Percentiles rank a stretch among this genome's conserved stretches.
Conservation (phyloP, 257 asterid genomes). For the Jasminum sambac region DNA sequence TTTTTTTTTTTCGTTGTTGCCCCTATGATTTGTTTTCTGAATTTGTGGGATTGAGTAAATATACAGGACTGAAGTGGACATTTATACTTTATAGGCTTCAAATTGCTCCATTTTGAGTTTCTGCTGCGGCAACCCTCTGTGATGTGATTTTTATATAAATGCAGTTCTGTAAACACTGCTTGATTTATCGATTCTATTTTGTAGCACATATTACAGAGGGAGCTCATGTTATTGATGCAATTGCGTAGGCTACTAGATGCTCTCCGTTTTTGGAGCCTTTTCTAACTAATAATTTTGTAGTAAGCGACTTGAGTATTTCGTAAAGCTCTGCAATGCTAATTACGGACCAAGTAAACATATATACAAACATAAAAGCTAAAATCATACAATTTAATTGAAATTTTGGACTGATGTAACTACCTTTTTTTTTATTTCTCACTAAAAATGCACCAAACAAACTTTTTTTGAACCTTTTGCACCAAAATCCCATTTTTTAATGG, state of each 20-base stretch:
- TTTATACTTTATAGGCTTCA: neutral
- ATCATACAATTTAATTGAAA: too few relatives aligned
- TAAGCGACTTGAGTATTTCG: too few relatives aligned
- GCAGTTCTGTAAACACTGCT: neutral
- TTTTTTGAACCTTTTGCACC: too few relatives aligned
- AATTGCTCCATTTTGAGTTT: neutral
- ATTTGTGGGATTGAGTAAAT: neutral
- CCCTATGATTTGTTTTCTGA: neutral
- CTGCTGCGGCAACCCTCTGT: neutral
- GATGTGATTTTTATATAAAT: neutral
- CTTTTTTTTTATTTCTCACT: too few relatives aligned
- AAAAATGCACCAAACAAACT: too few relatives aligned
- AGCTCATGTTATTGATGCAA: neutral
- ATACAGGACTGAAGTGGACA: neutral
- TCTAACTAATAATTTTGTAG: too few relatives aligned
- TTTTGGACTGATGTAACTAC: too few relatives aligned
- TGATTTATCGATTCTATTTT: neutral
- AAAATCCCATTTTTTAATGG: too few relatives aligned
- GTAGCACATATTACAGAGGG: neutral
- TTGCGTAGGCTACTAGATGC: neutral
- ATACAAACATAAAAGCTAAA: too few relatives aligned
- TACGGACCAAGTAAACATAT: too few relatives aligned
- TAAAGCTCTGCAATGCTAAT: too few relatives aligned
- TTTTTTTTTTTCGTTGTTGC: too few relatives aligned
- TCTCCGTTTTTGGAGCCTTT: neutral